Percentiles rank a stretch among this genome's conserved stretches.
These are phyloP conservation scores for Spathaspora gorwiae DNA, from an alignment of 805 yeast species.

Conservation along the genomic window DNA sequence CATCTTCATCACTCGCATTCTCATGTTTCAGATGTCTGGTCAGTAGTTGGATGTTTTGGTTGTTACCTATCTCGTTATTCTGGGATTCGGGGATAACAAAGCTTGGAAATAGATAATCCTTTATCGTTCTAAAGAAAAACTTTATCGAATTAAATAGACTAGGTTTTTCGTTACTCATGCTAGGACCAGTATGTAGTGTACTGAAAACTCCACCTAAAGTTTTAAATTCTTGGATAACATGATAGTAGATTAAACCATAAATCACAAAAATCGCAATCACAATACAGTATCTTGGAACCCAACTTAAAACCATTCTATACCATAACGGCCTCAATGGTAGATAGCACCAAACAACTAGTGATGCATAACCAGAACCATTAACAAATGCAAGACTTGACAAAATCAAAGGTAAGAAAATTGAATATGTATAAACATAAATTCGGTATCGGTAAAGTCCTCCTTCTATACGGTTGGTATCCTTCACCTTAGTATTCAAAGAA, in stretches of 20 bases:
- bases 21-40: constrained; percentile 2
- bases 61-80: background rate
- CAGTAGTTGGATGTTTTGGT: constrained; percentile 2
- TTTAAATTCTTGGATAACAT: constrained; percentile 61
- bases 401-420: constrained; percentile 58
- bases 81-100: constrained; percentile 21
- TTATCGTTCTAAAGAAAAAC: constrained; percentile 21
- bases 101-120: constrained; percentile 22
- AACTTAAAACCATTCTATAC: constrained; percentile 68
- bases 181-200: constrained; percentile 19
- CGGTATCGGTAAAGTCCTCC: constrained; percentile 70
- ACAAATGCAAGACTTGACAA: constrained; percentile 73
- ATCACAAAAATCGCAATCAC: constrained; percentile 57
- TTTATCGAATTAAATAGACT: constrained; percentile 30
- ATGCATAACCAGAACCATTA: constrained; percentile 47
- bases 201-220: constrained; percentile 46
- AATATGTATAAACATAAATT: constrained; percentile 51
- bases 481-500: constrained; percentile 38
- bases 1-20: constrained; percentile 15
- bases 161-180: constrained; percentile 16
- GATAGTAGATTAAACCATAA: constrained; percentile 67
- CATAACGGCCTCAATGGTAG: constrained; percentile 68
- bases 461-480: constrained; percentile 38
- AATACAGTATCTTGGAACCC: constrained; percentile 77
- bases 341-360: constrained; percentile 74